phyloP scores from a whole-genome alignment of 1,284 basidiomycete species.

The Tranzscheliella williamsii region DNA sequence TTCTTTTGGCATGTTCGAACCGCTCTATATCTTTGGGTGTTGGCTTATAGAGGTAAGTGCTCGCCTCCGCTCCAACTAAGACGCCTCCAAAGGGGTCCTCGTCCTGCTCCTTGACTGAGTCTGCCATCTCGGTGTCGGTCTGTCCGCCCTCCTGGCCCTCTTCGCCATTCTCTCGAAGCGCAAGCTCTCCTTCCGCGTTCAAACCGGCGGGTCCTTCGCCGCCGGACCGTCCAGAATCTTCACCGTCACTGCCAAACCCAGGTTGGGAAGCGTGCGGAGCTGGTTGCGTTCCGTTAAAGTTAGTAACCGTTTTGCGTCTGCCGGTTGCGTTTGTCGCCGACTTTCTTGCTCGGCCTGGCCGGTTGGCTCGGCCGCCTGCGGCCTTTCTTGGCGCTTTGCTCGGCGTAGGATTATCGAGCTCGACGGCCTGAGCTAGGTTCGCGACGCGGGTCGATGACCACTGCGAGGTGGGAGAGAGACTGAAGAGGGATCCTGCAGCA shows the following conservation, averaged over 20 bases:
- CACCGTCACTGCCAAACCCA: no score
- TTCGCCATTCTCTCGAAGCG: neutral
- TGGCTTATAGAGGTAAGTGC: constrained; percentile 72
- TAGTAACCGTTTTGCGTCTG: no score
- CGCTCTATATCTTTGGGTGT: constrained; percentile 73
- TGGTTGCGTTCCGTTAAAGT: no score
- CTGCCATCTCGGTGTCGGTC: constrained; percentile 15
- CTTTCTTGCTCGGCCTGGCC: no score
- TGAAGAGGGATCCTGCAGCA: constrained; percentile 24
- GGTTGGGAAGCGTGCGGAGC: no score
- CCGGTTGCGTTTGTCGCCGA: no score
- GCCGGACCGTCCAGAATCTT: no score
- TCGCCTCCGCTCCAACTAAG: constrained; percentile 72
- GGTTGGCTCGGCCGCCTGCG: no score
- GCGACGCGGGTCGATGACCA: constrained; percentile 11
- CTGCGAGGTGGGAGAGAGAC: constrained; percentile 9
- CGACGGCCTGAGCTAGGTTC: no score
- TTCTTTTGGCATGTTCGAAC: constrained; percentile 74
- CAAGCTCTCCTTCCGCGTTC: neutral
- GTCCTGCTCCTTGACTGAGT: constrained; percentile 28
- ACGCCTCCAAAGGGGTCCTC: constrained; percentile 76
- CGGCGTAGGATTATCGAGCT: no score
- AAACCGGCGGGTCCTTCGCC: no score
- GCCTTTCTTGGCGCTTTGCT: no score
- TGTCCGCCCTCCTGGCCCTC: constrained; percentile 25